These are phyloP conservation scores for Musa itinerans DNA, from an alignment of 176 grass and related monocot genomes.

Conservation along the genomic window DNA sequence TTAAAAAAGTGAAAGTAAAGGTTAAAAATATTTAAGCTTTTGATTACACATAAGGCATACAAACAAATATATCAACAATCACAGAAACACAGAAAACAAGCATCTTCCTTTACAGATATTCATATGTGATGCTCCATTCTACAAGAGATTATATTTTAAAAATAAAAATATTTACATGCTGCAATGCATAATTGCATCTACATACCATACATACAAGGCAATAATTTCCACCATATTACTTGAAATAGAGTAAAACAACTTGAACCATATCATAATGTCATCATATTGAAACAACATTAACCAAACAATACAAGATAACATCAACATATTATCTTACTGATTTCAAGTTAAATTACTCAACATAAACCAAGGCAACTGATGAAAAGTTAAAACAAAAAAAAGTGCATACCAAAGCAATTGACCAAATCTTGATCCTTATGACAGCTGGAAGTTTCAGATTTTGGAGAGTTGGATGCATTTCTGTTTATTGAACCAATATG, in stretches of 20 bases:
- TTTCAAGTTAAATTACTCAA: constrained; percentile 7
- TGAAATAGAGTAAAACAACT: no score
- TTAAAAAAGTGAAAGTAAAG: no score
- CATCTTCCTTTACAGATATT: neutral
- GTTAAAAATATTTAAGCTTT: neutral
- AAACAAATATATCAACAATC: neutral
- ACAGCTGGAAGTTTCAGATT: constrained; percentile 67
- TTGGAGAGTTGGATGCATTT: constrained; percentile 60
- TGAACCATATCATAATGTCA: neutral
- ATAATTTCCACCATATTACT: no score
- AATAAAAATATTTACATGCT: no score
- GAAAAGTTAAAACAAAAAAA: neutral
- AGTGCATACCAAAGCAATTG: constrained; percentile 49
- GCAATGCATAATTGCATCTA: no score
- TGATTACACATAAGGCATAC: neutral
- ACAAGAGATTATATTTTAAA: no score
- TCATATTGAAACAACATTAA: neutral
- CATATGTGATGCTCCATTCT: neutral
- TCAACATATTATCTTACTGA: no score
- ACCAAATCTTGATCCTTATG: constrained; percentile 61
- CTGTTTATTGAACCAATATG: constrained; percentile 76
- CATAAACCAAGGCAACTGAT: constrained; percentile 21
- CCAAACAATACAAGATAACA: no score
- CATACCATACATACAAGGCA: no score
- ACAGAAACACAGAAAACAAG: neutral